Percentiles rank a stretch among this genome's conserved stretches.
Conservation (phyloP, 768 basidiomycete genomes). For the Scleroderma bovista region DNA sequence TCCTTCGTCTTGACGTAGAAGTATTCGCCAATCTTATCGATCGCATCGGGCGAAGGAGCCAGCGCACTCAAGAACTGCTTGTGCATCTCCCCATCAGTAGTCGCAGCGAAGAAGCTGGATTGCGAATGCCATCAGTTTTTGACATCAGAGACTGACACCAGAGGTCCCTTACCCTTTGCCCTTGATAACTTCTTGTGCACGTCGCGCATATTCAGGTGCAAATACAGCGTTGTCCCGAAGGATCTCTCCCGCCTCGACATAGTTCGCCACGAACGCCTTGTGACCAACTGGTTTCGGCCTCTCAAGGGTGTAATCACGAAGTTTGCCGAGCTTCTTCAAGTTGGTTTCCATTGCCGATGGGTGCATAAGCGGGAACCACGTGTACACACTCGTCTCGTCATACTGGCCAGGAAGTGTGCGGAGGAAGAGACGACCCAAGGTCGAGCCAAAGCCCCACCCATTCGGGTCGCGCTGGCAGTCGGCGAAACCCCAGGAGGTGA, state of each 20-base stretch:
- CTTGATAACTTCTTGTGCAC: conserved; percentile 48
- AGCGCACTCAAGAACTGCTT: conserved; percentile 50
- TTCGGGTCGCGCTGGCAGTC: conserved; percentile 73
- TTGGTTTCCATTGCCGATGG: conserved; percentile 60
- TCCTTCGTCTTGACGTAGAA: conserved; percentile 63
- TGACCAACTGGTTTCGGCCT: conserved; percentile 37
- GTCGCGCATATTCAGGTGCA: conserved; percentile 41
- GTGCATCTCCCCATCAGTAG: conserved; percentile 33
- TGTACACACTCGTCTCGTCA: conserved; percentile 63
- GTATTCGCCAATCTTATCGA: conserved; percentile 48
- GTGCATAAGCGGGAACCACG: conserved; percentile 88
- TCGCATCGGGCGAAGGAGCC: conserved; percentile 39
- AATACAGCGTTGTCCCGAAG: conserved; percentile 44
- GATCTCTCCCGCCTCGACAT: conserved; percentile 49
- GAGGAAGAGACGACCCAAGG: conserved; percentile 66
- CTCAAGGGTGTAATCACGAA: conserved; percentile 49
- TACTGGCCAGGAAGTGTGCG: conserved; percentile 70
- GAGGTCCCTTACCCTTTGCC: conserved; percentile 49
- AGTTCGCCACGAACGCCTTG: conserved; percentile 35
- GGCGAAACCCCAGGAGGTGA: conserved; percentile 80
- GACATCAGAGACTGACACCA: background rate
- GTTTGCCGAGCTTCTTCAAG: conserved; percentile 49
- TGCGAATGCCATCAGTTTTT: background rate
- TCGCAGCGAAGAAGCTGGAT: conserved; percentile 60
- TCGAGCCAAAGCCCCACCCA: conserved; percentile 67